Evolutionary conservation across 169 alveolate species (phyloP).

Genomic region (Plasmodium coatneyi): DNA sequence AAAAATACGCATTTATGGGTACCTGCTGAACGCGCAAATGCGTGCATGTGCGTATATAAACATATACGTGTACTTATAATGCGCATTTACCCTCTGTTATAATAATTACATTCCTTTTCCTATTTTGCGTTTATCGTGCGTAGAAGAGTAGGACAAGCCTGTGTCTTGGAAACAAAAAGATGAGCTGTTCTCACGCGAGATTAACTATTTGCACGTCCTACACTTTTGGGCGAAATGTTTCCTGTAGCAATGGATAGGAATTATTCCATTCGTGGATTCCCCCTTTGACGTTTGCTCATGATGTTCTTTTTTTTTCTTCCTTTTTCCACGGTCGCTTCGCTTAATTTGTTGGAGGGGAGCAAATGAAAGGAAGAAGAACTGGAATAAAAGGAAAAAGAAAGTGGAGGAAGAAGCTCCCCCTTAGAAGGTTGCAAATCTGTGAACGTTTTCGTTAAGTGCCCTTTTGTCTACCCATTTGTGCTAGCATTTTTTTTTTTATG

Average conservation of each 20-base stretch:
- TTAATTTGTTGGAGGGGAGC: neutral
- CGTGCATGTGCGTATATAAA: slow-evolving; percentile 6
- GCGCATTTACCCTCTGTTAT: neutral
- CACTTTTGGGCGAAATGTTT: neutral
- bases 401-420: neutral
- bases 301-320: neutral
- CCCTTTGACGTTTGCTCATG: neutral
- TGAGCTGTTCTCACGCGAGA: neutral
- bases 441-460: neutral
- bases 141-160: neutral
- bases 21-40: neutral
- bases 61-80: neutral
- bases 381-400: neutral
- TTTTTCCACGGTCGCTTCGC: neutral
- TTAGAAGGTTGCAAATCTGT: neutral
- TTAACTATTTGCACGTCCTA: neutral
- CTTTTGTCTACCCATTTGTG: neutral
- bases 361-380: neutral
- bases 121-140: neutral
- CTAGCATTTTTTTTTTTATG: neutral
- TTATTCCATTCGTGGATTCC: slow-evolving; percentile 2
- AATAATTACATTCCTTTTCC: neutral
- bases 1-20: neutral
- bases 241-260: neutral
- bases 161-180: neutral